Percentiles rank a stretch among this genome's conserved stretches.
Conservation (phyloP, 768 basidiomycete species). For the Xanthoconium purpureum region DNA sequence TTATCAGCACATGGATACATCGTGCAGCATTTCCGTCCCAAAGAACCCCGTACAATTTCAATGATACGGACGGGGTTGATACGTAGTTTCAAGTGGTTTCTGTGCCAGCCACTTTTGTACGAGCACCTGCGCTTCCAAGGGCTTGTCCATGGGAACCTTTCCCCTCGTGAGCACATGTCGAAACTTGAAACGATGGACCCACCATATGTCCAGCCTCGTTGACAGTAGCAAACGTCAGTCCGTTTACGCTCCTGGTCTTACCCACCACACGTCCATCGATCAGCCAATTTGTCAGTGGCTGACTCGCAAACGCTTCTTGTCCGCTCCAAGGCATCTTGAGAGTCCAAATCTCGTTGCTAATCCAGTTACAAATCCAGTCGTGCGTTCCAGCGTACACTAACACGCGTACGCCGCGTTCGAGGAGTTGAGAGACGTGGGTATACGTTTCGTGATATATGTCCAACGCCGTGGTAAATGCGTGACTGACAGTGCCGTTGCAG, state of each 20-base stretch:
- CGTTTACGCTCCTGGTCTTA: background rate
- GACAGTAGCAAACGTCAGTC: background rate
- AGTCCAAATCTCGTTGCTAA: conserved; percentile 53
- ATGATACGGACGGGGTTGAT: too few species aligned
- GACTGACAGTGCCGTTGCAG: conserved; percentile 38
- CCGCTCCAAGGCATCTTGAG: conserved; percentile 69
- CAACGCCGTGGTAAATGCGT: conserved; percentile 17
- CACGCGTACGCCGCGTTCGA: conserved; percentile 34
- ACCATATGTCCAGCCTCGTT: conserved; percentile 24
- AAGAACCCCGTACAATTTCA: background rate
- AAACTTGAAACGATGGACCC: too few species aligned
- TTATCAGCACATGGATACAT: too few species aligned
- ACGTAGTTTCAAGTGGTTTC: conserved; percentile 8
- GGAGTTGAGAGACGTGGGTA: conserved; percentile 40
- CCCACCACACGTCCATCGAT: conserved; percentile 36
- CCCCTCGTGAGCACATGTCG: background rate
- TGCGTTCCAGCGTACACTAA: conserved; percentile 69
- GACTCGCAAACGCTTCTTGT: conserved; percentile 32
- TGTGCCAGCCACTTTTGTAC: conserved; percentile 37
- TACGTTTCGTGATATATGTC: background rate
- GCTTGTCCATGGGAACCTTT: conserved; percentile 45
- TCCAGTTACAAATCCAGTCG: conserved; percentile 75
- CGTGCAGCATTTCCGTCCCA: background rate
- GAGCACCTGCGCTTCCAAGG: background rate
- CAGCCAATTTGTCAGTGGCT: conserved; percentile 54